Evolutionary conservation across 2,329 filamentous ascomycete genomes (phyloP), one percentile per base, ranked within the genome.

Genomic region (Monilinia fructigena): DNA sequence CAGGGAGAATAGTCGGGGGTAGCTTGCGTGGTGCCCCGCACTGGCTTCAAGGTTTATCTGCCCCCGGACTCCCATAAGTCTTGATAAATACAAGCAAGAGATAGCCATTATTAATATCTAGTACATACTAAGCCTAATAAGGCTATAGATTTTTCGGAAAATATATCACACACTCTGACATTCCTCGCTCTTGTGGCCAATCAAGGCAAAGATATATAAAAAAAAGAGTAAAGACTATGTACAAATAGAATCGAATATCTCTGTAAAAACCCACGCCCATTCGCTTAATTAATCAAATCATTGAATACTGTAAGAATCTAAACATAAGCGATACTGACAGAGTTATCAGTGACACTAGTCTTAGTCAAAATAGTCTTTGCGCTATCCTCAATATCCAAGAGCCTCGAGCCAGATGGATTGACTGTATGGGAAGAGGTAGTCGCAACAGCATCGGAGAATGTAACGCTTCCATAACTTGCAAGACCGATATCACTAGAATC

Each of bases 381-480:
- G 48, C 8, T 28, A 42, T 35, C 55, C 42, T 59, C 16, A 38
- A 65, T 31, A 28, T 65, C 63, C 26, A 65, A 26, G 31, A 65
- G 38, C 1, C 23, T 6, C 12, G 52, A 14, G 26, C 35, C 35
- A 31, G 60, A 53, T 54, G 48, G 60, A 5, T 2, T 31, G 31
- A 42, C 23, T n/a, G 5, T 42, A 5, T 50, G 26, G 2, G 58
- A 60, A 38, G 45, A 16, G 31, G 45, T 61, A 14, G 45, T 61
- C 1, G 71, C 65, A 8, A 63, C 11, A 35, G 45, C 28, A 26
- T 73, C 71, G 3, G 77, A 78, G 72, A 83, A 84, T 18, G 75
- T 77, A 11, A 84, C 77, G 10, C 73, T 77, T 47, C 78, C 78
- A 67, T 83, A 83, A 70, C 82, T 74, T 50, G 78, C 79, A 63